Conservation (phyloP, 108 stramenopile genomes). For the Pseudonitzschia pungens region DNA sequence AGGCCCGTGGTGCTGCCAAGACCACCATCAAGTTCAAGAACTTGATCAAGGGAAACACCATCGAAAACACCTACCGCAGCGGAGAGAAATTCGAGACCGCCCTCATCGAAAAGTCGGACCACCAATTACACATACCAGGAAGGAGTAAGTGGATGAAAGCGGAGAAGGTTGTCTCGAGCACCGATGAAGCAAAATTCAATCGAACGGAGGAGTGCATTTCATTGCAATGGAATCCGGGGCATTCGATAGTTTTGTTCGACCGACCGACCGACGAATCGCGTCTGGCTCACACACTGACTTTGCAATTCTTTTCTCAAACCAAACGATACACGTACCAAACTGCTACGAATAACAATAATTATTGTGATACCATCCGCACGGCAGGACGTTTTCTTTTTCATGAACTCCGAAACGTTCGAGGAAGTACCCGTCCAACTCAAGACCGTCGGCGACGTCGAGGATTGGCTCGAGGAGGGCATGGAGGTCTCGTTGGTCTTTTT, state of each 20-base stretch:
- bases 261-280: no score
- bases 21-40: slow-evolving; percentile 94
- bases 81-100: slow-evolving; percentile 92
- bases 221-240: no score
- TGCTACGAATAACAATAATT: no score
- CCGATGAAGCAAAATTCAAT: no score
- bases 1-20: slow-evolving; percentile 89
- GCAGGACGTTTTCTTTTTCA: slow-evolving; percentile 78
- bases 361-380: not conserved
- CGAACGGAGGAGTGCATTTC: no score
- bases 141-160: slow-evolving; percentile 48
- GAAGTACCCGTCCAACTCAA: slow-evolving; percentile 65
- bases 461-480: slow-evolving; percentile 89
- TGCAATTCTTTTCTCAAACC: no score
- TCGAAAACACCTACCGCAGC: slow-evolving; percentile 94
- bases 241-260: no score
- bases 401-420: slow-evolving; percentile 92
- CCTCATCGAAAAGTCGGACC: slow-evolving; percentile 74
- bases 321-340: no score
- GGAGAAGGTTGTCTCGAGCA: no score
- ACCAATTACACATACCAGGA: slow-evolving; percentile 89
- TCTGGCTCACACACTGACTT: no score
- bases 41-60: slow-evolving; percentile 84
- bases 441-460: slow-evolving; percentile 66
- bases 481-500: slow-evolving; percentile 72